These are phyloP conservation scores for Colletotrichum aenigma DNA, from an alignment of 2,329 filamentous ascomycete species.

Conservation along the genomic window DNA sequence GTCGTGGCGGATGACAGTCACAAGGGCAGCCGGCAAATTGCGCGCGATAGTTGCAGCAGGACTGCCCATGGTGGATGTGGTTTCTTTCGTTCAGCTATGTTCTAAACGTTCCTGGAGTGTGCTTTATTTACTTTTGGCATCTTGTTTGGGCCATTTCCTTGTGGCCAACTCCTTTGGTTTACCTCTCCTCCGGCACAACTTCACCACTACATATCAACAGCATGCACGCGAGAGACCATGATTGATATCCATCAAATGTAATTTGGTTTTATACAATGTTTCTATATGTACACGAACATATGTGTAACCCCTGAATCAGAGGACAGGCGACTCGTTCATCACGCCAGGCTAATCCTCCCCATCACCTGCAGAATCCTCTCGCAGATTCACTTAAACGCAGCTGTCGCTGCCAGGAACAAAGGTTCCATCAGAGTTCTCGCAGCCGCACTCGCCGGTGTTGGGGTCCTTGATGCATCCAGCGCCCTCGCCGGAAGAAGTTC, in stretches of 20 bases:
- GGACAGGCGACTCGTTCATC: background rate
- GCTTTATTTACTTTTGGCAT: no score
- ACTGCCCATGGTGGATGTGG: no score
- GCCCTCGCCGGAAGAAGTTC: background rate
- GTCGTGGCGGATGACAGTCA: no score
- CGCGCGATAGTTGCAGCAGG: no score
- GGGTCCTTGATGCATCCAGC: constrained; percentile 16
- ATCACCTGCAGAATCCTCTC: rapidly evolving
- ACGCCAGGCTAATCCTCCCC: background rate
- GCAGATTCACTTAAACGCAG: background rate
- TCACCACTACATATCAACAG: no score
- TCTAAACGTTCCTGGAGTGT: no score
- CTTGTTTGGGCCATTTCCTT: no score
- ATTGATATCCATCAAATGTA: background rate
- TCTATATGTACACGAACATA: background rate
- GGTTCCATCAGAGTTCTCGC: constrained; percentile 17
- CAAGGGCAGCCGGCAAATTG: no score
- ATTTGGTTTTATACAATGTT: background rate
- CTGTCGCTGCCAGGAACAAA: constrained; percentile 4
- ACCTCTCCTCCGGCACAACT: no score
- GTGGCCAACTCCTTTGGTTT: no score
- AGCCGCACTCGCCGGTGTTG: constrained; percentile 13
- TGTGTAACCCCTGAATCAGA: background rate
- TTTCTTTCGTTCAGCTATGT: no score
- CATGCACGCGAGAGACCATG: background rate